Evolutionary conservation across 1,284 basidiomycete genomes (phyloP).

Genomic region (Pseudozyma hubeiensis): DNA sequence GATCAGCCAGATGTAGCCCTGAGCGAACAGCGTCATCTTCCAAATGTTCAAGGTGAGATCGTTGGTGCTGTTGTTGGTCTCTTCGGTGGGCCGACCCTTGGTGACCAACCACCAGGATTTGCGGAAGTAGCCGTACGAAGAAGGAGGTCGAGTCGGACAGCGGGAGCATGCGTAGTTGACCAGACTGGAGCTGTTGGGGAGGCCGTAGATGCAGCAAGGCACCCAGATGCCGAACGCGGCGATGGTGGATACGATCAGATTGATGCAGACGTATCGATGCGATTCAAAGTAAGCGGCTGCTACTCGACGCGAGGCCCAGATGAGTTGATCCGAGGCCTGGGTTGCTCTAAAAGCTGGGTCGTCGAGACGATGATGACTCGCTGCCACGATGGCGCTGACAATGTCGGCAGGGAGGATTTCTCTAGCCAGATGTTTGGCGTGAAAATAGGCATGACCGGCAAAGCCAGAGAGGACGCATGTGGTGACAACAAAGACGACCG

Average conservation of each 20-base stretch:
- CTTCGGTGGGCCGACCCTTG: neutral
- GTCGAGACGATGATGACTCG: no score
- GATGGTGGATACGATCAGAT: constrained; percentile 1
- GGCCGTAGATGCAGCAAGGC: neutral
- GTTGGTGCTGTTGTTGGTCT: neutral
- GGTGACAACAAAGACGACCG: neutral
- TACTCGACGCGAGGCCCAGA: constrained; percentile 2
- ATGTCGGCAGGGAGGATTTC: constrained; percentile 3
- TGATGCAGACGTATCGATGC: constrained; percentile 9
- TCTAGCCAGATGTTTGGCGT: neutral
- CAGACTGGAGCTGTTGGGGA: constrained; percentile 5
- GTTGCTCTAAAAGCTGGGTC: neutral
- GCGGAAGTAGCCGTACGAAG: no score
- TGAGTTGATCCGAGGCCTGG: constrained; percentile 7
- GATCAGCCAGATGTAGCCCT: constrained; percentile 1
- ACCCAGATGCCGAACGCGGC: constrained; percentile 5
- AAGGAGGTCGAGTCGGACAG: neutral
- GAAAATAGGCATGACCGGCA: neutral
- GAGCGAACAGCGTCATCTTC: constrained; percentile 16
- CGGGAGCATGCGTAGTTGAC: constrained; percentile 8
- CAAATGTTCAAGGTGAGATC: constrained; percentile 1
- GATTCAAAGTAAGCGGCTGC: constrained; percentile 12
- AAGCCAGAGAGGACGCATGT: neutral
- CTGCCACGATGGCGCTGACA: no score
- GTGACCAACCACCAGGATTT: constrained; percentile 5